phyloP scores from a whole-genome alignment of 169 alveolate genomes.

The Plasmodium gonderi region DNA sequence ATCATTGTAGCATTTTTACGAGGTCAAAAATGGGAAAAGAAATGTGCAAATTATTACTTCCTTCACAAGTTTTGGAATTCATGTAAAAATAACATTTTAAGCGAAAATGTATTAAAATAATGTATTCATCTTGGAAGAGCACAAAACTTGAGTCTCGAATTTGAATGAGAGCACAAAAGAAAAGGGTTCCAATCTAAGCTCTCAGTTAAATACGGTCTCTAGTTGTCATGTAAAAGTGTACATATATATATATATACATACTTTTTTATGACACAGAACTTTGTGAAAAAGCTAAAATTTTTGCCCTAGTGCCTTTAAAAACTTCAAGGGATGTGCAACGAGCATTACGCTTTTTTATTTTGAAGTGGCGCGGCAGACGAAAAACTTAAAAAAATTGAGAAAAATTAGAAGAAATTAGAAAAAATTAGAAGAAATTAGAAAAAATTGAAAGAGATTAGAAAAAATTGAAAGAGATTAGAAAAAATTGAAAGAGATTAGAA shows the following conservation, averaged over 20 bases:
- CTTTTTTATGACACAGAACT: background rate
- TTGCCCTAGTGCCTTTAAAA: background rate
- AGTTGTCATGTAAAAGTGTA: too few relatives aligned
- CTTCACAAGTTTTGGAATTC: background rate
- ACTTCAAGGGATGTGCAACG: background rate
- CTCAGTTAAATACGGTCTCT: too few relatives aligned
- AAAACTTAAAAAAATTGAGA: too few relatives aligned
- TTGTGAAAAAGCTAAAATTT: background rate
- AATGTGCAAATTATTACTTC: background rate
- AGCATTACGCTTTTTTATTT: background rate
- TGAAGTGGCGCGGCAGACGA: too few relatives aligned
- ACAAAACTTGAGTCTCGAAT: background rate
- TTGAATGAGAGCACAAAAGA: background rate
- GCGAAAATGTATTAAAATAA: background rate
- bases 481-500: too few relatives aligned
- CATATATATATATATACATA: background rate
- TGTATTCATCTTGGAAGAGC: background rate
- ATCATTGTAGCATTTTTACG: constrained; percentile 54
- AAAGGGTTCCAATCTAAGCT: background rate
- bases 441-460: too few relatives aligned
- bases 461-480: too few relatives aligned
- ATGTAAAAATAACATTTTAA: background rate
- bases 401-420: too few relatives aligned
- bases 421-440: too few relatives aligned
- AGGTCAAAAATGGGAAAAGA: background rate